Conservation (phyloP, 2,329 filamentous ascomycete species). For the Curvularia verruculosa region DNA sequence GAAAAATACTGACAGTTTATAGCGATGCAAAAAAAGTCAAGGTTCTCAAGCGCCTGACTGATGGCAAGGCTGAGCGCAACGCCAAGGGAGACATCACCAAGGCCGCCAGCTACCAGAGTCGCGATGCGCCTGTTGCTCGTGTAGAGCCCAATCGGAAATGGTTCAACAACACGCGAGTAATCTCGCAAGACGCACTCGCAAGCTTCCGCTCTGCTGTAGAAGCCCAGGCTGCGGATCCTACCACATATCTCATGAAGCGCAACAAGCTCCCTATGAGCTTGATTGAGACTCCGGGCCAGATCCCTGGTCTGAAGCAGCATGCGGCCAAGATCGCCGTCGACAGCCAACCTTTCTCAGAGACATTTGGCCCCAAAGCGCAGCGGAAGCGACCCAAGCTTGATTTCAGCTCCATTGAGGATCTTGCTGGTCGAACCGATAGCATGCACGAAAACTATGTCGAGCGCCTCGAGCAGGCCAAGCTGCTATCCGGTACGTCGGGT, state of each 20-base stretch:
- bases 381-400: slow-evolving; percentile 90
- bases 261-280: slow-evolving; percentile 97
- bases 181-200: slow-evolving; percentile 84
- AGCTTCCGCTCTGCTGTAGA: slow-evolving; percentile 92
- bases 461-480: slow-evolving; percentile 75
- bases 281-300: slow-evolving; percentile 74
- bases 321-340: slow-evolving; percentile 93
- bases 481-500: slow-evolving; percentile 73
- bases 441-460: slow-evolving; percentile 84
- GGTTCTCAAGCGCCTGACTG: slow-evolving; percentile 87
- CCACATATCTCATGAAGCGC: slow-evolving; percentile 91
- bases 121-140: slow-evolving; percentile 79
- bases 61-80: slow-evolving; percentile 82
- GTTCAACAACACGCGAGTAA: slow-evolving; percentile 93
- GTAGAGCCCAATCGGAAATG: slow-evolving; percentile 97
- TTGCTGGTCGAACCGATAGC: slow-evolving; percentile 79
- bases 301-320: slow-evolving; percentile 89
- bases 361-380: slow-evolving; percentile 92
- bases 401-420: slow-evolving; percentile 79
- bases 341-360: slow-evolving; percentile 81
- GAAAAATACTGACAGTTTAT: slow-evolving; percentile 1
- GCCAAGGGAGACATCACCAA: slow-evolving; percentile 82
- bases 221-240: slow-evolving; percentile 87
- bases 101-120: slow-evolving; percentile 81
- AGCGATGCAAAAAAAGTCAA: slow-evolving; percentile 82